Evolutionary conservation across 2,329 filamentous ascomycete species (phyloP).

Genomic region (Diaporthe destruens): DNA sequence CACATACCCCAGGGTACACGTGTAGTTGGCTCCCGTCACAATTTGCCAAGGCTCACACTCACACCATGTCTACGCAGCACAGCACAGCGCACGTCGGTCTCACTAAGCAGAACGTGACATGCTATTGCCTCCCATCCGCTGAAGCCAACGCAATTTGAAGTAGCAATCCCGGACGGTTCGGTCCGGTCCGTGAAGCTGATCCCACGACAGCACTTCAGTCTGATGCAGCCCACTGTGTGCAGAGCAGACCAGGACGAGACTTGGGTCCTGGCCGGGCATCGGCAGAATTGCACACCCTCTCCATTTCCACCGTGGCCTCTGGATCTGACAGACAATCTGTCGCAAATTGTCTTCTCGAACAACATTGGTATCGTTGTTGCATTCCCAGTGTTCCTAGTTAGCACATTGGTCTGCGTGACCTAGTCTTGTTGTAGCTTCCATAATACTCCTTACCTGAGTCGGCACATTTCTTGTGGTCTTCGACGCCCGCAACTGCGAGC

Average conservation of each 20-base stretch:
- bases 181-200: not conserved
- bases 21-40: no score
- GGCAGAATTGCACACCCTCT: not conserved
- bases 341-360: not conserved
- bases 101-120: no score
- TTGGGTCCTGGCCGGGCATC: not conserved
- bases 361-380: not conserved
- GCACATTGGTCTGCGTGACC: not conserved
- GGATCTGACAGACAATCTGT: not conserved
- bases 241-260: not conserved
- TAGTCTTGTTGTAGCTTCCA: not conserved
- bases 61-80: not conserved
- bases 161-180: not conserved
- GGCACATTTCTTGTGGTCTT: not conserved
- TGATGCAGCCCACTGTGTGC: not conserved
- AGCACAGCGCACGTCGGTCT: not conserved
- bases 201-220: not conserved
- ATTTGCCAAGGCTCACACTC: conserved; percentile 8
- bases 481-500: not conserved
- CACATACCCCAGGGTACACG: not conserved
- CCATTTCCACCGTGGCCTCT: not conserved
- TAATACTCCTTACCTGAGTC: not conserved
- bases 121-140: not conserved
- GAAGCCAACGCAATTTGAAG: not conserved
- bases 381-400: no score